Conservation (phyloP, 306 rosid species). For the Phaseolus lunatus region DNA sequence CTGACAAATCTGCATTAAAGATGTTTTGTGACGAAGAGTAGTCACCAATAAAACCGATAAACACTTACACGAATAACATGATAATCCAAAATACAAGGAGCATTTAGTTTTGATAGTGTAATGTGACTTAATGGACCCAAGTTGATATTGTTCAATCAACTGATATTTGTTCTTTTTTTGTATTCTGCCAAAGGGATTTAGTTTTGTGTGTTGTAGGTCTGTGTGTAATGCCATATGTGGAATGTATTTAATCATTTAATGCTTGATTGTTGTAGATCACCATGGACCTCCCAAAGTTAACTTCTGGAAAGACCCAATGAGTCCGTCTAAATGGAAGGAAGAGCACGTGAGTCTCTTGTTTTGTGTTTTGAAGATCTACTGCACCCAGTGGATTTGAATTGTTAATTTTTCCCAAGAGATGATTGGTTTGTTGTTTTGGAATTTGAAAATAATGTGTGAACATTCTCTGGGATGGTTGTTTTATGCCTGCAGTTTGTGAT, state of each 20-base stretch:
- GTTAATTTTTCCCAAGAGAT: conserved; percentile 19
- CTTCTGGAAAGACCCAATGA: conserved; percentile 85
- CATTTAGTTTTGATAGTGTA: conserved; percentile 23
- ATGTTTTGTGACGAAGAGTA: too few species aligned
- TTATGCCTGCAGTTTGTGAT: conserved; percentile 78
- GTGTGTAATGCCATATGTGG: conserved; percentile 7
- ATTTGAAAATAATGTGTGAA: background rate
- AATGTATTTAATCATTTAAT: conserved; percentile 19
- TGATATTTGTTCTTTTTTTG: background rate
- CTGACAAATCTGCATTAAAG: too few species aligned
- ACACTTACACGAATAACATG: background rate
- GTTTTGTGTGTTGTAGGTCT: conserved; percentile 2
- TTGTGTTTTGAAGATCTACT: conserved; percentile 34
- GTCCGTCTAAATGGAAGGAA: conserved; percentile 98
- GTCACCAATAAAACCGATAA: background rate
- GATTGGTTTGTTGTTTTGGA: background rate
- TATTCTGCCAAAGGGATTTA: conserved; percentile 12
- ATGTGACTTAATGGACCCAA: conserved; percentile 9
- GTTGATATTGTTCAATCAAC: background rate
- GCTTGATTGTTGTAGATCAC: conserved; percentile 69
- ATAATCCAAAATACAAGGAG: background rate
- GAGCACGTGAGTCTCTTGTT: conserved; percentile 80
- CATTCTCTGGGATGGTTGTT: conserved; percentile 42
- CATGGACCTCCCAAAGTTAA: conserved; percentile 83
- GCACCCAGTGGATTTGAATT: background rate